A percentile compares a stretch with the other conserved stretches of the same genome.
phyloP scores from a whole-genome alignment of 495 filamentous ascomycete genomes.

The Parathielavia hyrcaniae region DNA sequence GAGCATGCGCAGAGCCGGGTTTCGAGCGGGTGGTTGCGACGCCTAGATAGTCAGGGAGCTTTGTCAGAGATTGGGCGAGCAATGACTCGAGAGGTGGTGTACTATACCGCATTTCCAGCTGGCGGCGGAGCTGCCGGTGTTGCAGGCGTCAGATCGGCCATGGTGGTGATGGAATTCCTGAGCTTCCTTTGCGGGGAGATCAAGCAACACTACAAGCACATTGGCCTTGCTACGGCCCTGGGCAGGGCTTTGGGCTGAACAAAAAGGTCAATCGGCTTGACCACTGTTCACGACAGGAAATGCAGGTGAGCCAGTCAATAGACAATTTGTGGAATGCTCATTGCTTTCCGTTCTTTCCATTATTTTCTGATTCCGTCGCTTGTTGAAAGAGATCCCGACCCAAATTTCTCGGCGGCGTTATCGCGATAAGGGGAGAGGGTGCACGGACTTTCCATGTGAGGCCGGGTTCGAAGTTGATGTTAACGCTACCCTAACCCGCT shows the following conservation, averaged over 20 bases:
- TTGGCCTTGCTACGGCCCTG: constrained; percentile 10
- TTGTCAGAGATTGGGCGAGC: neutral
- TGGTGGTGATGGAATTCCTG: constrained; percentile 16
- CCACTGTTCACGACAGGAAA: constrained; percentile 6
- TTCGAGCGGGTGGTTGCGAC: constrained; percentile 49
- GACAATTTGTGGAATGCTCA: neutral
- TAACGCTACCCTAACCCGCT: too few relatives aligned
- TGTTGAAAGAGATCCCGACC: neutral
- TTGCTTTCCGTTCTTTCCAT: neutral
- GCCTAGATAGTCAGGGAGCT: constrained; percentile 23
- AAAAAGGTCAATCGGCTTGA: constrained; percentile 7
- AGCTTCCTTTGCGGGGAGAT: constrained; percentile 16
- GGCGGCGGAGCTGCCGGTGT: constrained; percentile 11
- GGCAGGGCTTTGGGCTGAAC: neutral
- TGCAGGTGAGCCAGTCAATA: neutral
- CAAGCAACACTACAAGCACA: constrained; percentile 22
- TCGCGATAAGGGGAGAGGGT: constrained; percentile 1
- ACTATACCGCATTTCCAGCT: constrained; percentile 20
- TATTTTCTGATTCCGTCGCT: too few relatives aligned
- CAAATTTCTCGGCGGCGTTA: constrained; percentile 9
- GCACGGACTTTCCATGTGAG: neutral
- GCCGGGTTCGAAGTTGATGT: too few relatives aligned
- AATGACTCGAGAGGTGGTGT: neutral
- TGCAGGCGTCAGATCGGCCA: constrained; percentile 28
- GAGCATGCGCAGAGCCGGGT: constrained; percentile 69